Evolutionary conservation across 2,329 filamentous ascomycete species (phyloP).

Genomic region (Alternaria ethzedia): DNA sequence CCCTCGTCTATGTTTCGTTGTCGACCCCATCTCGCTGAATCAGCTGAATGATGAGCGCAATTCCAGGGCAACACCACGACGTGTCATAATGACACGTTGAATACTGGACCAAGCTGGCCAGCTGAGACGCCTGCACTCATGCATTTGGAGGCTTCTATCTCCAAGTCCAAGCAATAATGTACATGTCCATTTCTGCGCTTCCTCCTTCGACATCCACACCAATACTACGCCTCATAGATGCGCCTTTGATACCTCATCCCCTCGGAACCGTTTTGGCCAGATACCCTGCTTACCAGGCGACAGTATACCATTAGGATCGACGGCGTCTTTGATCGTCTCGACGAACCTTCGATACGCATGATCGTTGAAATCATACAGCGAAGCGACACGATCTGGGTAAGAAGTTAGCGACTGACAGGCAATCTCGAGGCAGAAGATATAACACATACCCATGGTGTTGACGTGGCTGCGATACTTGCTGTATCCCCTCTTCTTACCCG

Average conservation of each 20-base stretch:
- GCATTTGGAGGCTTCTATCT: background rate
- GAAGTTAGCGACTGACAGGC: background rate
- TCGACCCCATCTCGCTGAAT: background rate
- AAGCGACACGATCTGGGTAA: constrained; percentile 35
- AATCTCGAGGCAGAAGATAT: too few species aligned
- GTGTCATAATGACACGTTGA: background rate
- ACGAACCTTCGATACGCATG: constrained; percentile 41
- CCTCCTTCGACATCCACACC: background rate
- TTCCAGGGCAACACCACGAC: background rate
- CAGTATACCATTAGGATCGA: constrained; percentile 42
- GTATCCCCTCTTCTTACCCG: constrained; percentile 36
- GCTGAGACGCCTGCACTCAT: background rate
- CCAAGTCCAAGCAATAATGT: background rate
- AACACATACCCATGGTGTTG: constrained; percentile 37
- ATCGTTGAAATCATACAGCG: constrained; percentile 41
- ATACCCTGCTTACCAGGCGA: constrained; percentile 43
- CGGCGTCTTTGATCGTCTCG: constrained; percentile 41
- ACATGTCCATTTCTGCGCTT: background rate
- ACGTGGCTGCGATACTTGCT: constrained; percentile 43
- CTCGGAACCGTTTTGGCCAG: constrained; percentile 36
- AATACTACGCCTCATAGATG: constrained; percentile 17
- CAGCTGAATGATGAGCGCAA: background rate
- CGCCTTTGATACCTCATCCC: constrained; percentile 29
- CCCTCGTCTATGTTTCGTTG: background rate
- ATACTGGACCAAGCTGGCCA: background rate